phyloP scores from a whole-genome alignment of 768 basidiomycete genomes.

The Psilocybe cubensis region DNA sequence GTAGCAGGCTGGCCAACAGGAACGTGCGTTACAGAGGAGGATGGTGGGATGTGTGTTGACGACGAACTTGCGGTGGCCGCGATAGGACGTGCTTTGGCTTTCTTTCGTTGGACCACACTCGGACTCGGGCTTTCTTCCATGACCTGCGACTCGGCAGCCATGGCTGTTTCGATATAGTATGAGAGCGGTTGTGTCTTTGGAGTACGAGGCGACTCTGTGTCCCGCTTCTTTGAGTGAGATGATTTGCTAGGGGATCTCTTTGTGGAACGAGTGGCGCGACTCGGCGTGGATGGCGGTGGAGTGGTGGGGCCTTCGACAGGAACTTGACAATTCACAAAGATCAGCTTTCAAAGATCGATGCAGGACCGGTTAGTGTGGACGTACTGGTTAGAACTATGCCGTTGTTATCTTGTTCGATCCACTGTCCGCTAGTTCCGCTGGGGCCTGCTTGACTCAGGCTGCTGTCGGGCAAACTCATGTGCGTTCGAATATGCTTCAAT shows the following conservation, averaged over 20 bases:
- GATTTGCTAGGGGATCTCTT: no score
- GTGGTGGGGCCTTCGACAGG: not conserved
- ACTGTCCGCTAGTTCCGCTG: not conserved
- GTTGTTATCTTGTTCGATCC: constrained; percentile 3
- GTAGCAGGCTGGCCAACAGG: not conserved
- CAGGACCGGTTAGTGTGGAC: not conserved
- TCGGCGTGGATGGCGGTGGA: not conserved
- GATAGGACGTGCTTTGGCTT: not conserved
- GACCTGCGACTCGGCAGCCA: not conserved
- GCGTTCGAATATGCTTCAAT: not conserved
- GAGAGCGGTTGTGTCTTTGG: not conserved
- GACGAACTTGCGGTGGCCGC: not conserved
- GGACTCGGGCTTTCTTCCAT: not conserved
- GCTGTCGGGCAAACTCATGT: not conserved
- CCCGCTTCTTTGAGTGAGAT: not conserved
- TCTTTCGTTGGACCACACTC: not conserved
- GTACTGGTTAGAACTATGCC: not conserved
- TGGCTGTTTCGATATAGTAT: not conserved
- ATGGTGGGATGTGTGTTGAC: not conserved
- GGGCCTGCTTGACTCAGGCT: not conserved
- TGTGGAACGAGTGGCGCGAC: not conserved
- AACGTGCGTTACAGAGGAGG: not conserved
- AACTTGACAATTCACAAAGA: not conserved
- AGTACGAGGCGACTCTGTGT: not conserved
- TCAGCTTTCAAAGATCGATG: not conserved